Evolutionary conservation across 2,329 filamentous ascomycete species (phyloP), one percentile per base, ranked within the genome.

Genomic region (Alternaria novae-zelandiae): DNA sequence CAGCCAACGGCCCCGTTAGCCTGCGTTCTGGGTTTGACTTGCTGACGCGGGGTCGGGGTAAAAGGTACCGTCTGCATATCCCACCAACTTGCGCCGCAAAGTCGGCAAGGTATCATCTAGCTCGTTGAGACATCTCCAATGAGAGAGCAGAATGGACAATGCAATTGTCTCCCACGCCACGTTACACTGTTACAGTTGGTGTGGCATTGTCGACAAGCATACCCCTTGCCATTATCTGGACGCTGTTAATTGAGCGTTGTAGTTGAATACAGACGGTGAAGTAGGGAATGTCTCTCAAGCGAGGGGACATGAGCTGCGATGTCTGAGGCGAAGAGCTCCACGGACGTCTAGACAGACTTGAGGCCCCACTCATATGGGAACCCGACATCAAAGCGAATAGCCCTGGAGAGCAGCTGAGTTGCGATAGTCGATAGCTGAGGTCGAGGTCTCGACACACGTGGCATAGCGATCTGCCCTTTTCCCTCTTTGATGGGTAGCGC

Each of bases 21-120:
- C 54, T 61, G 57, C 64, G 36, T 54, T 43, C 50, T 65, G 58
- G 58, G 57, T 57, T 30, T 17, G 54, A 60, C 23, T 66, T 70
- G 73, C 74, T 77, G 69, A 75, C 66, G 63, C 63, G 54, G 59
- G 54, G 61, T 66, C 59, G 63, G 68, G 62, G 61, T 54, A 66
- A 72, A 67, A 57, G 55, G 51, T 49, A 53, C 63, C 65, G 36
- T 69, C 25, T 57, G 23, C 64, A 61, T 64, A 47, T 49, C 54
- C 63, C 51, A 15, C 41, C 43, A 46, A 60, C 17, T 51, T 47
- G 44, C 17, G 49, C 53, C 56, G 41, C 57, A 57, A 41, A 32
- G 59, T 59, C 57, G 51, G 44, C 26, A 61, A 23, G 11, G 49
- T 20, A 53, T 44, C 47, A 28, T 57, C 46, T 47, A 57, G 53